phyloP scores from a whole-genome alignment of 768 basidiomycete species.

The Calocybe gangraenosa region DNA sequence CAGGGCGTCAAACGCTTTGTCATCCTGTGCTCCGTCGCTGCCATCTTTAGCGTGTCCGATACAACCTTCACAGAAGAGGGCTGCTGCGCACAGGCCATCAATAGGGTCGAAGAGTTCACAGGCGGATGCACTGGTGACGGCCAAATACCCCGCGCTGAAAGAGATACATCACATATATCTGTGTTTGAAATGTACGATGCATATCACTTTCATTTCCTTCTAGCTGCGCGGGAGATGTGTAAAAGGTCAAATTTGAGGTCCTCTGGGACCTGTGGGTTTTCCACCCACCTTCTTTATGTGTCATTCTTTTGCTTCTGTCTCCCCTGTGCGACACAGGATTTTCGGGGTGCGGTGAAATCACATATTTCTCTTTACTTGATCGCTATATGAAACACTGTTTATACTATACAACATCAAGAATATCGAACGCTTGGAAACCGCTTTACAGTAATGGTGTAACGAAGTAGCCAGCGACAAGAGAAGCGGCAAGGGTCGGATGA shows the following conservation, averaged over 20 bases:
- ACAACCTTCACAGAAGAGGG: conserved; percentile 42
- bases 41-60: conserved; percentile 3
- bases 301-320: conserved; percentile 24
- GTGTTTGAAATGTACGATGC: not conserved
- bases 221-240: conserved; percentile 40
- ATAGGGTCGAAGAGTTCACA: conserved; percentile 47
- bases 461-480: conserved; percentile 18
- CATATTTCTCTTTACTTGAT: too few relatives aligned
- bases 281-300: conserved; percentile 45
- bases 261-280: conserved; percentile 48
- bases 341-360: too few relatives aligned
- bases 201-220: too few relatives aligned
- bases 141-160: conserved; percentile 64
- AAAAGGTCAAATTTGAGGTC: conserved; percentile 31
- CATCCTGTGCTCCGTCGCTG: not conserved
- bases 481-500: conserved; percentile 17
- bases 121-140: conserved; percentile 29
- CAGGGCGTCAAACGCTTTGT: conserved; percentile 47
- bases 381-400: too few relatives aligned
- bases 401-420: too few relatives aligned
- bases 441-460: conserved; percentile 27
- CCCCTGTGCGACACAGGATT: too few relatives aligned
- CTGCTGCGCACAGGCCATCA: conserved; percentile 54
- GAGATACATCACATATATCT: conserved; percentile 33
- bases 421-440: conserved; percentile 34